A percentile compares a stretch with the other conserved stretches of the same genome.
phyloP scores from a whole-genome alignment of 208 protist genomes.

The Crithidia expoeki region DNA sequence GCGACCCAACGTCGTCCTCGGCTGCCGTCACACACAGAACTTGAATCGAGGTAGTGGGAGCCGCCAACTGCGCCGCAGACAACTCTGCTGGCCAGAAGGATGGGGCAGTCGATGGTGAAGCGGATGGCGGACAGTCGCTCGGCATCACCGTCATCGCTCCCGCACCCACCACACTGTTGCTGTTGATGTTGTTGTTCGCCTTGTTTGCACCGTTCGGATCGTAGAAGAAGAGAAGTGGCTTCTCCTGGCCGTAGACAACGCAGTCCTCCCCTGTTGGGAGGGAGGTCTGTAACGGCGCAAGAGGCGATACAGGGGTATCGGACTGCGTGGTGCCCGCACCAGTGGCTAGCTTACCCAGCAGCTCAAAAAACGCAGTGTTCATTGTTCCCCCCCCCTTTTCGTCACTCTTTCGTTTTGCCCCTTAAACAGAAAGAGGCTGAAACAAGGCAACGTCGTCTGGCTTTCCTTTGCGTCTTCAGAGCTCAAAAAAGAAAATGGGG shows the following conservation, averaged over 20 bases:
- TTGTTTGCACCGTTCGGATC: constrained; percentile 1
- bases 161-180: not conserved
- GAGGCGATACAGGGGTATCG: not conserved
- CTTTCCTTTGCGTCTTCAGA: too few relatives aligned
- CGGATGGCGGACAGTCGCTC: too few relatives aligned
- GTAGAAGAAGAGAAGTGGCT: constrained; percentile 29
- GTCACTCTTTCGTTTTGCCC: not conserved
- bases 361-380: constrained; percentile 29
- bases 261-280: constrained; percentile 29
- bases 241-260: constrained; percentile 14
- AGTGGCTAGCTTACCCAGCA: constrained; percentile 18
- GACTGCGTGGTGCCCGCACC: not conserved
- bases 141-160: not conserved
- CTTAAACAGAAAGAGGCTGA: not conserved
- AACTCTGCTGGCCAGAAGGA: constrained; percentile 18
- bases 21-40: constrained; percentile 21
- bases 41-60: constrained; percentile 11
- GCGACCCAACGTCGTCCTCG: constrained; percentile 23
- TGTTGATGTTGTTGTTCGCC: constrained; percentile 7
- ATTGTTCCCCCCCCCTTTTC: not conserved
- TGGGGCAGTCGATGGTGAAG: not conserved
- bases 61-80: constrained; percentile 1
- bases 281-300: constrained; percentile 12
- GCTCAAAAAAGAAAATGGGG: too few relatives aligned
- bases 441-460: too few relatives aligned